These are phyloP conservation scores for Nakaseomyces nivariensis DNA, from an alignment of 1,139 yeast species.

Conservation along the genomic window DNA sequence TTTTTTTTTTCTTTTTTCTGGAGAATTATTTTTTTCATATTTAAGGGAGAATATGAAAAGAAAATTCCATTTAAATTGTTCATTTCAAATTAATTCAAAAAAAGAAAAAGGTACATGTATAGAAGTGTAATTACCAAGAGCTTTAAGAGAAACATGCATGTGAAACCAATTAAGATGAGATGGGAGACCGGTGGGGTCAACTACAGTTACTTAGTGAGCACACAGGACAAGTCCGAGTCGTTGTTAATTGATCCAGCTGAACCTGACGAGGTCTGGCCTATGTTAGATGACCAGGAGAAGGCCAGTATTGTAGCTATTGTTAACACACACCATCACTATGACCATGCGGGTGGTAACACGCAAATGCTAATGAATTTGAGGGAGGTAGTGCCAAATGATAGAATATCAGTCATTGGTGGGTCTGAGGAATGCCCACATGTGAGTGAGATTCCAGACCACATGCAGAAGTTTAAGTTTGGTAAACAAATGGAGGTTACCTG, in stretches of 20 bases:
- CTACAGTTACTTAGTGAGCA: conserved; percentile 72
- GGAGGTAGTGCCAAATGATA: conserved; percentile 33
- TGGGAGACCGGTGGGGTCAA: conserved; percentile 87
- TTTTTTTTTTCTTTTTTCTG: too few relatives aligned
- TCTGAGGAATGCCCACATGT: conserved; percentile 29
- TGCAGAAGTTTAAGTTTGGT: conserved; percentile 34
- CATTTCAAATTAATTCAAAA: not conserved
- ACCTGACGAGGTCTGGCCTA: conserved; percentile 46
- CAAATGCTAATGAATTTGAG: not conserved
- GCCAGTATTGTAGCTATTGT: conserved; percentile 59
- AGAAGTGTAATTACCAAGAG: not conserved
- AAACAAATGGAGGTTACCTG: conserved; percentile 56
- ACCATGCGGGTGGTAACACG: conserved; percentile 85
- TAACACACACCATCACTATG: conserved; percentile 93
- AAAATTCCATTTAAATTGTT: too few relatives aligned
- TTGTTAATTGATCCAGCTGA: conserved; percentile 93
- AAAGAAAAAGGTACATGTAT: conserved; percentile 2
- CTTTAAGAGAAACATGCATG: conserved; percentile 53
- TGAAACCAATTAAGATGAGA: conserved; percentile 78
- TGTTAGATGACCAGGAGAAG: conserved; percentile 30
- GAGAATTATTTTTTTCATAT: too few relatives aligned
- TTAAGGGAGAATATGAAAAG: too few relatives aligned
- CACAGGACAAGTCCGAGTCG: conserved; percentile 54
- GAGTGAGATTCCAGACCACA: conserved; percentile 29
- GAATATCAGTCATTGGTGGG: conserved; percentile 67